phyloP scores from a whole-genome alignment of 345 rosid species.

The Microcos paniculata region DNA sequence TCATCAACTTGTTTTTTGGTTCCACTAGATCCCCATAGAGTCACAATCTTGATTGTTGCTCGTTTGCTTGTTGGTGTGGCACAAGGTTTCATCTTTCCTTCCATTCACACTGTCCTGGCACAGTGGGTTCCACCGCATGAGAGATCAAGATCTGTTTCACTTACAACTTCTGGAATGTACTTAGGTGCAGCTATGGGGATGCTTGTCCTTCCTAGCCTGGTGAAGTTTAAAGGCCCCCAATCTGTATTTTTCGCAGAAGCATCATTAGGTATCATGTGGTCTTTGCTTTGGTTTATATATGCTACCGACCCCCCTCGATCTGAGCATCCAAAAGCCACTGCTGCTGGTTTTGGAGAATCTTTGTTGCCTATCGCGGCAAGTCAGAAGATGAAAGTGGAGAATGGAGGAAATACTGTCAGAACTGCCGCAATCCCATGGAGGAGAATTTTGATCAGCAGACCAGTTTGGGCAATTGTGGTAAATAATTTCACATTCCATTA shows the following conservation, averaged over 20 bases:
- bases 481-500: constrained; percentile 97
- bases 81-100: constrained; percentile 95
- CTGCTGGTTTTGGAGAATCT: constrained; percentile 83
- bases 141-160: constrained; percentile 93
- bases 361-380: constrained; percentile 59
- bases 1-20: constrained; percentile 84
- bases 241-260: constrained; percentile 92
- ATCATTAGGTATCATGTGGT: constrained; percentile 79
- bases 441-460: constrained; percentile 64
- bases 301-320: constrained; percentile 91
- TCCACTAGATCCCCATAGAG: constrained; percentile 81
- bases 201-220: constrained; percentile 88
- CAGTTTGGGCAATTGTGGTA: constrained; percentile 91
- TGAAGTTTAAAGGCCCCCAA: constrained; percentile 81
- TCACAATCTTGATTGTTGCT: constrained; percentile 56
- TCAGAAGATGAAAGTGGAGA: constrained; percentile 62
- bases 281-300: constrained; percentile 76
- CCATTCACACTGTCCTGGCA: constrained; percentile 94
- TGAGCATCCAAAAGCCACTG: constrained; percentile 87
- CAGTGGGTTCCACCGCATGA: constrained; percentile 99
- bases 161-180: constrained; percentile 96
- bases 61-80: constrained; percentile 98
- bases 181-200: constrained; percentile 96
- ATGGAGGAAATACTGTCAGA: constrained; percentile 44
- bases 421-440: constrained; percentile 81